Conservation (phyloP, 768 basidiomycete genomes). For the Rhizopogon vesiculosus region DNA sequence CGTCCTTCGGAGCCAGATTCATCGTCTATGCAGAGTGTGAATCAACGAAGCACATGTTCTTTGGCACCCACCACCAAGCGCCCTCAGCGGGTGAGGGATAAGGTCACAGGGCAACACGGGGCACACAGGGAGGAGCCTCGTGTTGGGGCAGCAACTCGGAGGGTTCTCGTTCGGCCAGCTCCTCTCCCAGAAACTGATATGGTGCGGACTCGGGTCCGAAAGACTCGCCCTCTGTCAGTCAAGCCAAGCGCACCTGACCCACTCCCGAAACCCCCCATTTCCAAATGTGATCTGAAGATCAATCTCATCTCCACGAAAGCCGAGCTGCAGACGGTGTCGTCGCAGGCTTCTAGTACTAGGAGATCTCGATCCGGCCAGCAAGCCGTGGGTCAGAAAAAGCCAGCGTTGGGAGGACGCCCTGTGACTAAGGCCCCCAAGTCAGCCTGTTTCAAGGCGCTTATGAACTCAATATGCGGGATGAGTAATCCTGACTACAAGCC, state of each 20-base stretch:
- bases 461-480: neutral
- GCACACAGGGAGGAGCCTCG: neutral
- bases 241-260: neutral
- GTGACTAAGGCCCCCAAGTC: neutral
- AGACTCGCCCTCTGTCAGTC: neutral
- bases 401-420: neutral
- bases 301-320: too few relatives aligned
- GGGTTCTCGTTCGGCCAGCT: slow-evolving; percentile 22
- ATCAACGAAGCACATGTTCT: too few relatives aligned
- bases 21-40: too few relatives aligned
- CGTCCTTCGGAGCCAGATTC: too few relatives aligned
- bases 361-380: neutral
- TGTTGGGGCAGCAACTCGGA: slow-evolving; percentile 20
- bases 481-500: neutral
- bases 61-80: too few relatives aligned
- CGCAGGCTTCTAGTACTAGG: neutral
- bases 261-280: neutral
- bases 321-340: neutral
- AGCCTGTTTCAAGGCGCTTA: neutral
- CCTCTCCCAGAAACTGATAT: neutral
- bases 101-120: too few relatives aligned
- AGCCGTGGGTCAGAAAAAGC: neutral
- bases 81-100: too few relatives aligned
- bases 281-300: neutral
- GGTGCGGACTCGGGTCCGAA: neutral